Evolutionary conservation across 192 early-diverging fungal species (phyloP), one percentile per base, ranked within the genome.

Genomic region (Linnemannia hyalina): DNA sequence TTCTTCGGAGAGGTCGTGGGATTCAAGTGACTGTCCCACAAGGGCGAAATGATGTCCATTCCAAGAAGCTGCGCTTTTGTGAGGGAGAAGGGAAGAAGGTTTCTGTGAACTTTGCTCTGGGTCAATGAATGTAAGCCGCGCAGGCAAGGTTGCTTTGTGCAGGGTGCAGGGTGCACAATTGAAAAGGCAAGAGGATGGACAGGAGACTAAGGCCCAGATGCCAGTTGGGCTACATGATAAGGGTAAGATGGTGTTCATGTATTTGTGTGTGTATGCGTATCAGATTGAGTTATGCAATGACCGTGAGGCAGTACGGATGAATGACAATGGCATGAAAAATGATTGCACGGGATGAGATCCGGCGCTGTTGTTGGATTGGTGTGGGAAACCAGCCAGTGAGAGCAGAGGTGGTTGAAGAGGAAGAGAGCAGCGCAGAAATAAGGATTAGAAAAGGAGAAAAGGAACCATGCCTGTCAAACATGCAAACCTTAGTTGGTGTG

Each of bases 31-130:
- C 60, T 65, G 60, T 65, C 60, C 60, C 26, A 26, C n/a, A 32
- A 65, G 60, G 60, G 60, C 60, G 60, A 65, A 65, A 35, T 65
- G 60, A 32, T 65, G 29, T 65, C 60, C 60, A 65, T 7, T 65
- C 9, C 10, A 65, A 65, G 15, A 10, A 65, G 10, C 60, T 65
- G 60, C 60, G 60, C 60, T 65, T 65, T 65, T 65, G 29, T 15
- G 8, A 0, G 26, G 13, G 22, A 5, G 23, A 57, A 9, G 38
- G 38, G 38, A 29, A 29, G 32, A 65, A 65, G 3, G 26, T 32
- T 65, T 9, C 2, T 26, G 6, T 57, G 23, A 9, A 9, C n/a
- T 1, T 46, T 46, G 55, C 6, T 8, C 8, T 65, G 60, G 60
- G 10, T 65, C 60, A 23, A 29, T 65, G 23, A 23, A 26, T 57